These are phyloP conservation scores for Chlorophyllum brunneum DNA, from an alignment of 768 basidiomycete species.

Conservation along the genomic window DNA sequence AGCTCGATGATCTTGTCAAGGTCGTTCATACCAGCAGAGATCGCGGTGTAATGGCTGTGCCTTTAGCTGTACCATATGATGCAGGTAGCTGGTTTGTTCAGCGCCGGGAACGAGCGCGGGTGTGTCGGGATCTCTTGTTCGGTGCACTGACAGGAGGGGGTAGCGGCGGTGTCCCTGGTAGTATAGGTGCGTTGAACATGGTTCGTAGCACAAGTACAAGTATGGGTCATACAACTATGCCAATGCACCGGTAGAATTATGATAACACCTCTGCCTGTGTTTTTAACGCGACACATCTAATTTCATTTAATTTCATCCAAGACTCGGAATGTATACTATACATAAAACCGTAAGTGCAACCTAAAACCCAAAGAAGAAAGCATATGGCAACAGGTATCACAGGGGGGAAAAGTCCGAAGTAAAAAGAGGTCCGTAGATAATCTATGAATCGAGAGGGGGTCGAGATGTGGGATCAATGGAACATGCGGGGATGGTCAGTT, in stretches of 20 bases:
- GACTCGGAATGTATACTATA: slow-evolving; percentile 1
- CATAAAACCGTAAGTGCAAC: slow-evolving; percentile 1
- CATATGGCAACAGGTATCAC: too few relatives aligned
- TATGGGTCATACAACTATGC: slow-evolving; percentile 21
- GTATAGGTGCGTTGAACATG: slow-evolving; percentile 28
- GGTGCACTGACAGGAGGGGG: slow-evolving; percentile 45
- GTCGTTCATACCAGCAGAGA: slow-evolving; percentile 54
- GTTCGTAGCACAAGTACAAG: slow-evolving; percentile 28
- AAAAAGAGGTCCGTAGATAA: background rate
- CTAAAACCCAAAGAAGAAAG: slow-evolving; percentile 7
- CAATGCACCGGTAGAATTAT: slow-evolving; percentile 15
- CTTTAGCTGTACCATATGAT: slow-evolving; percentile 70
- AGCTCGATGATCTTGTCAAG: slow-evolving; percentile 70
- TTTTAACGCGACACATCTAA: slow-evolving; percentile 9
- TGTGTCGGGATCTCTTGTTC: slow-evolving; percentile 54
- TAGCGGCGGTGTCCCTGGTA: slow-evolving; percentile 27
- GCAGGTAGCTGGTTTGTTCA: slow-evolving; percentile 81
- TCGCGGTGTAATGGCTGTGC: slow-evolving; percentile 57
- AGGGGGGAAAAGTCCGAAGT: too few relatives aligned
- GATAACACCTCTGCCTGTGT: slow-evolving; percentile 1
- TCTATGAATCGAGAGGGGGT: background rate
- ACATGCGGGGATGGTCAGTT: too few relatives aligned
- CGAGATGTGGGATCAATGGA: background rate
- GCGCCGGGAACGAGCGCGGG: slow-evolving; percentile 61
- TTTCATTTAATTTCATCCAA: background rate